Percentiles rank a stretch among this genome's conserved stretches.
Conservation (phyloP, 169 alveolate species). For the Plasmodium cynomolgi region DNA sequence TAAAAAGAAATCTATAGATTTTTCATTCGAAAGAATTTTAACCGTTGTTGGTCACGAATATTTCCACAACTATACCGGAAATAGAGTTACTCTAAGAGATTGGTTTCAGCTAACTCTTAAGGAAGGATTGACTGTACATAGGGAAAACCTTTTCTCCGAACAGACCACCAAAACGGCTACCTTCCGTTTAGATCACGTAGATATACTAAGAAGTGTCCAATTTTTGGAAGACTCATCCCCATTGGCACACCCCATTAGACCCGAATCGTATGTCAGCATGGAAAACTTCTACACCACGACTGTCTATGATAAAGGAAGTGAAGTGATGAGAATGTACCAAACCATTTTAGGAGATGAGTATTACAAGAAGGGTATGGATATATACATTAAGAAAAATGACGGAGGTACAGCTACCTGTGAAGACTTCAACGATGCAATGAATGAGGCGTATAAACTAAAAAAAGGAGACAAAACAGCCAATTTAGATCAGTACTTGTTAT, state of each 20-base stretch:
- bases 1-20: slow-evolving; percentile 90
- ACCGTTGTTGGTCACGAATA: slow-evolving; percentile 94
- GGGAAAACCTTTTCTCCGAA: slow-evolving; percentile 91
- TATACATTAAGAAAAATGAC: slow-evolving; percentile 92
- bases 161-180: slow-evolving; percentile 85
- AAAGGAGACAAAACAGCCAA: slow-evolving; percentile 86
- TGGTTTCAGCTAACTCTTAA: slow-evolving; percentile 95
- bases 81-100: slow-evolving; percentile 94
- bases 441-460: slow-evolving; percentile 83
- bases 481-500: slow-evolving; percentile 90
- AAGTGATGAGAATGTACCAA: slow-evolving; percentile 95
- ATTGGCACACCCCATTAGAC: slow-evolving; percentile 94
- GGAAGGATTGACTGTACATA: slow-evolving; percentile 95
- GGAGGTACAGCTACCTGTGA: slow-evolving; percentile 94
- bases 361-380: slow-evolving; percentile 93
- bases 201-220: slow-evolving; percentile 85
- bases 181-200: slow-evolving; percentile 90
- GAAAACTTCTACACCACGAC: slow-evolving; percentile 95
- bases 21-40: slow-evolving; percentile 88
- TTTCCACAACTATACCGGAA: slow-evolving; percentile 96
- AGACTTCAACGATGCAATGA: slow-evolving; percentile 94
- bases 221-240: slow-evolving; percentile 94
- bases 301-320: slow-evolving; percentile 95
- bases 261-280: slow-evolving; percentile 92
- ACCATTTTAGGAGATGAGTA: slow-evolving; percentile 93